Conservation (phyloP, 2,329 filamentous ascomycete species). For the Sarocladium brachiariae region DNA sequence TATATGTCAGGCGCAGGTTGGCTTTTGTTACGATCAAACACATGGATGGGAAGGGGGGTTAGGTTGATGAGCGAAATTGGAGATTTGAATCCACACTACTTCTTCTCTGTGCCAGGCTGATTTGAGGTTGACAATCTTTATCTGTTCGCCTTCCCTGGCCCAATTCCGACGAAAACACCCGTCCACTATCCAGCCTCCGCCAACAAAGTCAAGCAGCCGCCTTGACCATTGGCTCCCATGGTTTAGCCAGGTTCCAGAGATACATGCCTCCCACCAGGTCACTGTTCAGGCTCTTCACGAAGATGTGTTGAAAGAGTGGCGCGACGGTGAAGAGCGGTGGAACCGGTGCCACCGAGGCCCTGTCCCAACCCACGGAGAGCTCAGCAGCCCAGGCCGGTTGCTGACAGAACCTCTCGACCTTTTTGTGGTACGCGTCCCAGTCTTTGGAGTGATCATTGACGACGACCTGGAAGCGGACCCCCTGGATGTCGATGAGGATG, state of each 20-base stretch:
- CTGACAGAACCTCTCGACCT: constrained; percentile 27
- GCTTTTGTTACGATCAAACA: constrained; percentile 5
- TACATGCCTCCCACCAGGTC: constrained; percentile 30
- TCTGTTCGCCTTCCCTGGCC: too few relatives aligned
- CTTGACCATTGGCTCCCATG: constrained; percentile 38
- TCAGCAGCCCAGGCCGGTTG: constrained; percentile 22
- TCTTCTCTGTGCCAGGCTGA: not conserved
- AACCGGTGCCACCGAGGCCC: constrained; percentile 19
- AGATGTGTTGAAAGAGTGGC: constrained; percentile 27
- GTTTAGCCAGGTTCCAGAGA: constrained; percentile 32
- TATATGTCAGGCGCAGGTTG: not conserved
- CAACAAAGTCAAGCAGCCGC: constrained; percentile 22
- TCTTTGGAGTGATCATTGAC: constrained; percentile 31
- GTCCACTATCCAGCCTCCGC: not conserved
- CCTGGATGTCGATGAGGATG: constrained; percentile 32
- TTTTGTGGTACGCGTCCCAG: constrained; percentile 24
- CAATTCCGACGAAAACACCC: not conserved
- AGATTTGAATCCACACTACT: constrained; percentile 7
- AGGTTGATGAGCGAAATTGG: constrained; percentile 7
- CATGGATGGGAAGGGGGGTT: not conserved
- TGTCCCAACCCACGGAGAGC: constrained; percentile 22
- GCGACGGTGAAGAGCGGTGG: constrained; percentile 21
- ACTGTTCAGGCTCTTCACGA: constrained; percentile 23
- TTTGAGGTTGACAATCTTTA: not conserved
- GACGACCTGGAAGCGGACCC: constrained; percentile 30